phyloP scores from a whole-genome alignment of 2,329 filamentous ascomycete genomes.

The Curvularia verruculosa region DNA sequence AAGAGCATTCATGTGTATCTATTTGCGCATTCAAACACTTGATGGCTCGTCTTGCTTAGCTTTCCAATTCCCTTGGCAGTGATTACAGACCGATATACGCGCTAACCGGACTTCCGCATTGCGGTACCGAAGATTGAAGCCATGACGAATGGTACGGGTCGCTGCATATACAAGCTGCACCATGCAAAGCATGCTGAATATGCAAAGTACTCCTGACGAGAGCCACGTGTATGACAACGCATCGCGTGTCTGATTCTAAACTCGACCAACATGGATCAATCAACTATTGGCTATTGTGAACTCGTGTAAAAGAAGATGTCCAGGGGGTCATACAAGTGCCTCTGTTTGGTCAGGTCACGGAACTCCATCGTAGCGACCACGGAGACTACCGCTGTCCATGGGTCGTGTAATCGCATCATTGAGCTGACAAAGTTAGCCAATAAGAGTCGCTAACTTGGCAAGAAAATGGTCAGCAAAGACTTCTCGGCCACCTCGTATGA shows the following conservation, averaged over 20 bases:
- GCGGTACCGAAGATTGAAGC: background rate
- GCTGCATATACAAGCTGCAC: background rate
- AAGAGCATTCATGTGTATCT: background rate
- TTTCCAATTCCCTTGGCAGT: background rate
- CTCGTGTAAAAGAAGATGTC: background rate
- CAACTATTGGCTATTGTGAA: too few relatives aligned
- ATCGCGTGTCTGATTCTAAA: background rate
- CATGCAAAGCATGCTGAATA: background rate
- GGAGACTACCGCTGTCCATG: too few relatives aligned
- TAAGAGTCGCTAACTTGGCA: background rate
- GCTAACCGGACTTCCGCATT: background rate
- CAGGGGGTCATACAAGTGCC: background rate
- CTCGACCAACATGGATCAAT: background rate
- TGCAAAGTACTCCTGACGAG: background rate
- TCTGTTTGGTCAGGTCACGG: background rate
- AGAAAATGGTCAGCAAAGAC: background rate
- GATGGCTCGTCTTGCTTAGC: background rate
- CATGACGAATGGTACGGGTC: slow-evolving; percentile 2
- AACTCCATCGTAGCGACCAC: background rate
- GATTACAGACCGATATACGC: background rate
- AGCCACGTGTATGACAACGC: background rate
- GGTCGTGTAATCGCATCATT: background rate
- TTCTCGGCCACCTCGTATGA: background rate
- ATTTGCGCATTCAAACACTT: background rate
- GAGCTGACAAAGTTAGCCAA: background rate